A percentile compares a stretch with the other conserved stretches of the same genome.
Evolutionary conservation across 2,329 filamentous ascomycete genomes (phyloP).

Genomic region (Zasmidium citrigriseum): DNA sequence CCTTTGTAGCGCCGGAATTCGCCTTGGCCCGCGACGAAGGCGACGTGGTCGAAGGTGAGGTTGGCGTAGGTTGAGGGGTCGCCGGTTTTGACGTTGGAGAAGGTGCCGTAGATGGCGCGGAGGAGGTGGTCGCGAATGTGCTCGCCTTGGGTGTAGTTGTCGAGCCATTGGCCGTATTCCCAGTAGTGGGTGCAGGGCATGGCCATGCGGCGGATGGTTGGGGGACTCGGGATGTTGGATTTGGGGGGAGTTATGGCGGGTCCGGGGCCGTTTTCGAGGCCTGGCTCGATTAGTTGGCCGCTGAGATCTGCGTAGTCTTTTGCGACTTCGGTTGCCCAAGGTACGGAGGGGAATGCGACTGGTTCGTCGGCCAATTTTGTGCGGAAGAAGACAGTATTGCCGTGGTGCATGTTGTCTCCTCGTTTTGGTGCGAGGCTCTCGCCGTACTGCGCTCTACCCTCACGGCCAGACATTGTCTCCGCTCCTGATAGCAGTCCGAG

Average conservation of each 20-base stretch:
- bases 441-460: background rate
- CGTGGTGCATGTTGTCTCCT: constrained; percentile 2
- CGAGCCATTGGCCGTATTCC: constrained; percentile 2
- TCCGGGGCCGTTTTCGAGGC: constrained; percentile 5
- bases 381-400: constrained; percentile 10
- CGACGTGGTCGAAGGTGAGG: background rate
- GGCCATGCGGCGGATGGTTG: background rate
- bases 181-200: background rate
- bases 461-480: background rate
- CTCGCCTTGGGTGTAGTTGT: background rate
- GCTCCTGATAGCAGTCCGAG: background rate
- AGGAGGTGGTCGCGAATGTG: constrained; percentile 1
- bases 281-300: constrained; percentile 4
- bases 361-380: background rate
- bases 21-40: background rate
- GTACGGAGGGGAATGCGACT: constrained; percentile 2
- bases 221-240: background rate
- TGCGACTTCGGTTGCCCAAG: constrained; percentile 9
- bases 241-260: background rate
- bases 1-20: constrained; percentile 1
- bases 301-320: constrained; percentile 9
- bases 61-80: background rate
- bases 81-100: constrained; percentile 1
- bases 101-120: constrained; percentile 2
- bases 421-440: constrained; percentile 4